These are phyloP conservation scores for Lignosus rhinocerotis DNA, from an alignment of 1,284 basidiomycete genomes.

Conservation along the genomic window DNA sequence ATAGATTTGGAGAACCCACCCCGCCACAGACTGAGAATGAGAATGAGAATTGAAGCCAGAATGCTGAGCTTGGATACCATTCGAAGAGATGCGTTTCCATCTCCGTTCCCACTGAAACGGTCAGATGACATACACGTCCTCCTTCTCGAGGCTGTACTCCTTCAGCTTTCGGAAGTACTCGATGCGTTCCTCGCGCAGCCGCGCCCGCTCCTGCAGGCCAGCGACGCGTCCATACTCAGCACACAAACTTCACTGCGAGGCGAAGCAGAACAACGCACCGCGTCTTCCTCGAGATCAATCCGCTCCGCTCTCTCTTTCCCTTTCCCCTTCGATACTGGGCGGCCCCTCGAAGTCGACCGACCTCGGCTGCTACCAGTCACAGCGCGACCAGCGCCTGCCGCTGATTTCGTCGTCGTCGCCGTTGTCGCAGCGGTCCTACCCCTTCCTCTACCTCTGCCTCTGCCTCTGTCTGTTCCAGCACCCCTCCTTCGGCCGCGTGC, in stretches of 20 bases:
- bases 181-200: conserved; percentile 28
- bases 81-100: too few relatives aligned
- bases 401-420: neutral
- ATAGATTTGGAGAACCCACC: too few relatives aligned
- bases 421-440: conserved; percentile 3
- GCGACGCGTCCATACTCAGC: neutral
- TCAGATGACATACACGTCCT: conserved; percentile 35
- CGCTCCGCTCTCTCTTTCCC: conserved; percentile 22
- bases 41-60: too few relatives aligned
- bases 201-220: conserved; percentile 18
- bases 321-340: conserved; percentile 20
- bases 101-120: neutral
- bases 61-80: too few relatives aligned
- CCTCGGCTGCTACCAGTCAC: neutral
- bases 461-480: neutral
- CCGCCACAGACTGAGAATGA: too few relatives aligned
- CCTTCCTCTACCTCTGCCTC: conserved; percentile 6
- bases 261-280: conserved; percentile 14
- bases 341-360: conserved; percentile 8
- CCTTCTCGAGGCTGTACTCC: conserved; percentile 34
- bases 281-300: conserved; percentile 24
- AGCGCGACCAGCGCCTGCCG: neutral
- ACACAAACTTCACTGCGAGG: neutral
- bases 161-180: conserved; percentile 33
- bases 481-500: conserved; percentile 1